Evolutionary conservation across 805 yeast genomes (phyloP), one percentile per base, ranked within the genome.

Genomic region (Kuraishia hungarica): DNA sequence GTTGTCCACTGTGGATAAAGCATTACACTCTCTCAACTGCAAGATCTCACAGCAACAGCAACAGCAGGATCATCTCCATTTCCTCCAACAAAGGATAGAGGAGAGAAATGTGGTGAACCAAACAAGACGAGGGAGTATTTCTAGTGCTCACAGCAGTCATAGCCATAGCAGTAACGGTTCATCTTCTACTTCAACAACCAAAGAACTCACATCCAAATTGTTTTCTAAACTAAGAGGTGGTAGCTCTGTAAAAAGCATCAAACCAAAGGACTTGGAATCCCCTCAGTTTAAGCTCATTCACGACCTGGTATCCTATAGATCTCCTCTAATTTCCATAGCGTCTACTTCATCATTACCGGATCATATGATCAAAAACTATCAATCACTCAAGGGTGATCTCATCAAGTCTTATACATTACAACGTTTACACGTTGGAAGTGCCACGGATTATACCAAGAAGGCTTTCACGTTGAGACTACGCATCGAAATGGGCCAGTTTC

Each of bases 361-460:
- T 8, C 2, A 10, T 4, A 7, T 21, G 22, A n/a, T 19, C 39
- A 20, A 22, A 17, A 17, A 28, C 7, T 24, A 20, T n/a, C 43
- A 39, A 39, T n/a, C 49, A 23, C 24, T 63, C 1, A 57, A 57
- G 39, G 54, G 56, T 15, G 39, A 51, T 1, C 19, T 51, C 6
- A 39, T 60, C 2, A 53, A 55, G 51, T 54, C 67, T 2, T 64
- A 57, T 46, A 67, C 72, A 5, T 53, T 70, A 46, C 72, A 70
- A 56, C 69, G 69, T 39, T 53, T 69, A 2, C 58, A 59, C 46
- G 67, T 64, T 55, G 73, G 73, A 13, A 66, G 62, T 51, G 73
- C 72, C 4, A 49, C 65, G 2, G 73, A 70, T 53, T 64, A 54
- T 29, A 59, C 55, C 2, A 47, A 24, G 10, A 64, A 60, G 52